phyloP scores from a whole-genome alignment of 2,329 filamentous ascomycete species.

The Elsinoe necatrix region DNA sequence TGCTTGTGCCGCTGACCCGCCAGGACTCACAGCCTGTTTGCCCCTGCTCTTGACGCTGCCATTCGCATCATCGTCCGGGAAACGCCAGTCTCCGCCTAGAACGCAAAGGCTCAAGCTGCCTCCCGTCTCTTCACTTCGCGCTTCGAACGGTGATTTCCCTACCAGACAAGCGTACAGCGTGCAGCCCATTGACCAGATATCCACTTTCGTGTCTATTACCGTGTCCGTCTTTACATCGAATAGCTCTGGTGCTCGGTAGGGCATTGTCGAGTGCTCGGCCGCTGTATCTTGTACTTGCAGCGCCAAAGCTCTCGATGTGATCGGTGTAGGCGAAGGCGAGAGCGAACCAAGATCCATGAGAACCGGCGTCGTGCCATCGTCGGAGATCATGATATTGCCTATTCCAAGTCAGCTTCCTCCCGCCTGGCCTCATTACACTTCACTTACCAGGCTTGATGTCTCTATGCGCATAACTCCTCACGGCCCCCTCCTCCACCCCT shows the following conservation, averaged over 20 bases:
- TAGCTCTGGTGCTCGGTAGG: constrained; percentile 92
- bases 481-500: constrained; percentile 58
- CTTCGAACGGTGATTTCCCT: constrained; percentile 94
- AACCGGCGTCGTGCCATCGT: constrained; percentile 78
- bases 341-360: constrained; percentile 96
- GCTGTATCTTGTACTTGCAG: constrained; percentile 89
- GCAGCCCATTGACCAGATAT: constrained; percentile 96
- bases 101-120: constrained; percentile 89
- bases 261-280: constrained; percentile 96
- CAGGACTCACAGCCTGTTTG: constrained; percentile 40
- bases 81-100: constrained; percentile 88
- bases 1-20: constrained; percentile 11
- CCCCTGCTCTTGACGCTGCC: constrained; percentile 41
- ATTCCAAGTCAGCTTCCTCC: not conserved
- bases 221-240: constrained; percentile 95
- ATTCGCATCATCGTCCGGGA: constrained; percentile 73
- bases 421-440: not conserved
- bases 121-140: constrained; percentile 89
- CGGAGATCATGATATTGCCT: constrained; percentile 97
- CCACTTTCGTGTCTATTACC: constrained; percentile 88
- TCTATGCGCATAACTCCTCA: constrained; percentile 80
- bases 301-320: constrained; percentile 82
- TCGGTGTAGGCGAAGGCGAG: constrained; percentile 74
- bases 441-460: constrained; percentile 88
- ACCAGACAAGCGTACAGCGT: constrained; percentile 96